phyloP scores from a whole-genome alignment of 495 filamentous ascomycete genomes.

The Penicillium diatomitis region DNA sequence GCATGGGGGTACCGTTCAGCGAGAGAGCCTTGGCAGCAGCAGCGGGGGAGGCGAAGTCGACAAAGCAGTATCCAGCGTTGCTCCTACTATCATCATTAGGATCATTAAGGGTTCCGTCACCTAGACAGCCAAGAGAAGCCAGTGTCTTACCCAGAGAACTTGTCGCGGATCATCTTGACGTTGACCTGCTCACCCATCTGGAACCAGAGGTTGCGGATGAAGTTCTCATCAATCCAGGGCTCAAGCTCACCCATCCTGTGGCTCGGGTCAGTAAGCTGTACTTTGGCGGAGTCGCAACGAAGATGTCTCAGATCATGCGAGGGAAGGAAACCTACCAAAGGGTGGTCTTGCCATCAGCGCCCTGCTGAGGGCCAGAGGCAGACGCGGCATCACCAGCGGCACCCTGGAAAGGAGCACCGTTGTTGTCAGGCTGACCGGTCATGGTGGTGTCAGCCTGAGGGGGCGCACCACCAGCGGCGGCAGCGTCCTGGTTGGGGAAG shows the following conservation, averaged over 20 bases:
- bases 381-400: constrained; percentile 43
- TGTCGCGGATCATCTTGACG: constrained; percentile 99
- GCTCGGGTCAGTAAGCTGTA: constrained; percentile 5
- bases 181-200: constrained; percentile 89
- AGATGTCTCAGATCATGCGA: not conserved
- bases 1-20: constrained; percentile 83
- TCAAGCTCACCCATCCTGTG: constrained; percentile 97
- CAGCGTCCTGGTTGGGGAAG: constrained; percentile 47
- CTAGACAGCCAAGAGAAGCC: not conserved
- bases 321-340: constrained; percentile 52
- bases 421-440: constrained; percentile 46
- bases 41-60: constrained; percentile 78
- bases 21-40: constrained; percentile 84
- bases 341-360: constrained; percentile 66
- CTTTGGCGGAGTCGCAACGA: not conserved
- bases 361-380: constrained; percentile 45
- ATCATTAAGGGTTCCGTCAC: constrained; percentile 11
- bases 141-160: constrained; percentile 87
- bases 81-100: constrained; percentile 55
- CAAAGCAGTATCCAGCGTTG: constrained; percentile 98
- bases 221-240: constrained; percentile 98
- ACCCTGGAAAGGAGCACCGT: constrained; percentile 45
- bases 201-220: constrained; percentile 89
- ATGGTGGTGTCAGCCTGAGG: constrained; percentile 43
- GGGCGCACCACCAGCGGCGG: constrained; percentile 44